Conservation (phyloP, 345 rosid genomes). For the Erucastrum elatum region DNA sequence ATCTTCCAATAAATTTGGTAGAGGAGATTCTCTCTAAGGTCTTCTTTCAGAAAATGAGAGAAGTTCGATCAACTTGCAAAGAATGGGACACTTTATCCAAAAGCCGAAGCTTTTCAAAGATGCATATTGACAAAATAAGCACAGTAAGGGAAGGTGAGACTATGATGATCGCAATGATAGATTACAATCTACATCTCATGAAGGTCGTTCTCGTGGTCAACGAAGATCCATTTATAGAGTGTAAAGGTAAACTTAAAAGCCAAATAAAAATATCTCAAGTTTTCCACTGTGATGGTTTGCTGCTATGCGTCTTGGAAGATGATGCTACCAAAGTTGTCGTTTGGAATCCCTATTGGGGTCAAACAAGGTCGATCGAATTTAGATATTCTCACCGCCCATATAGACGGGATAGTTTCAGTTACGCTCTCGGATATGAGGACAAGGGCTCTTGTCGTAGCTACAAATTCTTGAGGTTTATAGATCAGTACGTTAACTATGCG, state of each 20-base stretch:
- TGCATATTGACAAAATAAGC: not conserved
- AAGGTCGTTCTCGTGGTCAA: not conserved
- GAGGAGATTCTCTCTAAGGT: not conserved
- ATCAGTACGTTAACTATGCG: not conserved
- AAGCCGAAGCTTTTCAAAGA: not conserved
- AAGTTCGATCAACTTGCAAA: conserved; percentile 5
- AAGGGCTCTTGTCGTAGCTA: not conserved
- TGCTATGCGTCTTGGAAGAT: not conserved
- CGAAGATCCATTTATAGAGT: not conserved
- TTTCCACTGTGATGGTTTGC: not conserved
- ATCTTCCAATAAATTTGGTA: not conserved
- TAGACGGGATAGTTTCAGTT: not conserved
- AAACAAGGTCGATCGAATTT: not conserved
- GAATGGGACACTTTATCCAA: not conserved
- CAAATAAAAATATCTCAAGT: not conserved
- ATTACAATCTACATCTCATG: not conserved
- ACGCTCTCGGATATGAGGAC: not conserved
- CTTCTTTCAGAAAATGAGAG: not conserved
- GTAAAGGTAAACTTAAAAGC: not conserved
- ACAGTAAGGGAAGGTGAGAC: not conserved
- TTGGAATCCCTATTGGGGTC: not conserved
- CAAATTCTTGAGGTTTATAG: conserved; percentile 8
- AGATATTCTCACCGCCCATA: not conserved
- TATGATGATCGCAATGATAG: not conserved
- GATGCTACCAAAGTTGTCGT: not conserved